Base-by-base conservation (phyloP, 2,329 filamentous ascomycete genomes). In the Sporothrix inflata region DNA sequence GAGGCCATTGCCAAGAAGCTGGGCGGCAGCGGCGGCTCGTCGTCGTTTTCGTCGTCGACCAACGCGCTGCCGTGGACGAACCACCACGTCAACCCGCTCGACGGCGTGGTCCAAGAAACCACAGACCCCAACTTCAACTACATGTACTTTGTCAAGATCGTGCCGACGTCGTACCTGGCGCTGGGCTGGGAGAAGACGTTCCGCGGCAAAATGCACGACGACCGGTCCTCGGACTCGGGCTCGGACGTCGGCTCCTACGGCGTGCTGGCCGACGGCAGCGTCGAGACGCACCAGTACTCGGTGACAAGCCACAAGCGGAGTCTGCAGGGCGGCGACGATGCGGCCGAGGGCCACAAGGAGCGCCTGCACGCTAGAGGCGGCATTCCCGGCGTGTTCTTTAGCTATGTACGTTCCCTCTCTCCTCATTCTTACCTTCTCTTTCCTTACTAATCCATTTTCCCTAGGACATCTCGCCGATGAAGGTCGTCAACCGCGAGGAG, bases 91-190 rank as follows among this genome's bases (percentile, higher is more conserved):
- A 98, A 98, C 82, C 96, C 96, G 4, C 89, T 99, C 4, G 97
- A 99, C 79, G 86, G 88, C 70, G 92, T 91, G 3, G 84, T 87
- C 75, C 94, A 98, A 84, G 83, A 86, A 69, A 97, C 94, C 1
- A 84, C 88, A 47, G 94, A 98, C 78, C 89, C 93, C 76, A 92
- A 92, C 75, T 98, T 88, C 86, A 99, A 98, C 85, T 99, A 91
- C 82, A 97, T 98, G 94, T 99, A 99, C 85, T 99, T 99, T 82
- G 87, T 99, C 82, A 99, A 99, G 86, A 96, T 99, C 72, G 96
- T 99, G 42, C 94, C 93, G 3, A 99, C 96, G 1, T 95, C 94
- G 0, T 99, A 98, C 81, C 87, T 98, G 34, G 94, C 96, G 2
- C 87, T 99, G 1, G 94, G 94, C 75, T 97, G 94, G 93, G 91